phyloP scores from a whole-genome alignment of 2,329 filamentous ascomycete species.

The Pseudogymnoascus sp. region DNA sequence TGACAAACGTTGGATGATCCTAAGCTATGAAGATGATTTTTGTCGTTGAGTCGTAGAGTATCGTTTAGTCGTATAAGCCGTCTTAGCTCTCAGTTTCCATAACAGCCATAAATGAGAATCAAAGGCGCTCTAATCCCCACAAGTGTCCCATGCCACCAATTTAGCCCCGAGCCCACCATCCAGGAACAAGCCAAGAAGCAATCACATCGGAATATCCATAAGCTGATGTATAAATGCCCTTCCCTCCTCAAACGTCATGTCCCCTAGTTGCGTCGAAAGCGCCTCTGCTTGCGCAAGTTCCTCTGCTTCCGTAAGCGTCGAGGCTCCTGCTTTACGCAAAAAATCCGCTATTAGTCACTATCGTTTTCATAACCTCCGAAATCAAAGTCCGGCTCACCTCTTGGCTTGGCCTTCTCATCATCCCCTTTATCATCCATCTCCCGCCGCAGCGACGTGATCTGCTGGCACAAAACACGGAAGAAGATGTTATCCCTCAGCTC shows the following conservation, averaged over 20 bases:
- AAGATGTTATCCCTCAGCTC: not conserved
- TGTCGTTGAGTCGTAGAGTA: not conserved
- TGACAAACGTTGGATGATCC: not conserved
- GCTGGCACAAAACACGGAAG: not conserved
- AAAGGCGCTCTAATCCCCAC: not conserved
- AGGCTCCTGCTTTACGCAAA: not conserved
- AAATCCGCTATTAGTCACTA: not conserved
- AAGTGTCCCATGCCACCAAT: not conserved
- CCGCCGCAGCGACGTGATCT: not conserved
- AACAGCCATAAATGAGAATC: not conserved
- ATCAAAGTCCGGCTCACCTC: not conserved
- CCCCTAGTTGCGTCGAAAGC: too few relatives aligned
- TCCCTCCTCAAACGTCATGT: not conserved
- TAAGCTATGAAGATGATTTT: not conserved
- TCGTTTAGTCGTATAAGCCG: not conserved
- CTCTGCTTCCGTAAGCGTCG: too few relatives aligned
- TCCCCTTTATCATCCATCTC: not conserved
- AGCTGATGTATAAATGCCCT: not conserved
- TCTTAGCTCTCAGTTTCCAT: not conserved
- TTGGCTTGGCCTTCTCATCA: not conserved
- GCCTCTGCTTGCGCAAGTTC: too few relatives aligned
- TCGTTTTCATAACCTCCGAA: not conserved
- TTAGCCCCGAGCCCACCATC: not conserved
- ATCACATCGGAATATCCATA: not conserved
- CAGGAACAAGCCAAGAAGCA: not conserved